Base-by-base conservation (phyloP, 345 rosid genomes). In the Citrus sp. region DNA sequence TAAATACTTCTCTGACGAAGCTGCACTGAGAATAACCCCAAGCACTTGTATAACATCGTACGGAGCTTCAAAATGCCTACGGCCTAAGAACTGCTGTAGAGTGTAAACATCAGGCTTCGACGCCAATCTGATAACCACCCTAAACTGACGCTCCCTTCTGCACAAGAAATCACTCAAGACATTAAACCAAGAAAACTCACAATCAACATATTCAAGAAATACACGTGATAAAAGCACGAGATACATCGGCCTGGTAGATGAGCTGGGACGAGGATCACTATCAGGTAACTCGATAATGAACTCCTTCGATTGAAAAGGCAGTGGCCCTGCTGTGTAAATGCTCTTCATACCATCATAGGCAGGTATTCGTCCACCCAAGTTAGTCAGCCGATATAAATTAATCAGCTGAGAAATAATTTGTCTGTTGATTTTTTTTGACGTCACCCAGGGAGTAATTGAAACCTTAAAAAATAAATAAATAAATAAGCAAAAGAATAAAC, bases 261-360 rank as follows among this genome's bases (percentile, higher is more conserved):
- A 34, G 35, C 86, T 73, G 2, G 38, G 80, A 28, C 22, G 30
- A 8, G 35, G 73, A 38, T 85, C 81, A 4, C 60, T 27, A 0
- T 89, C 90, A 0, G 7, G 24, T 8, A 89, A 67, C 58, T 71
- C 80, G 2, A 95, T 85, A 4, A 76, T 79, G 75, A 93, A 92
- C 67, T 89, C 94, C 78, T 88, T 90, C 0, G 89, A 86, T 0
- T 83, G 79, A 14, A 95, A 95, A 0, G 98, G 98, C 2, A 95
- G 61, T 0, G 88, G 73, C 1, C 95, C 97, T 4, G 95, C 97
- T 0, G 95, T 94, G 74, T 89, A 91, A 2, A 92, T 65, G 49
- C 90, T 87, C 67, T 92, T 94, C 74, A 80, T 66, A 0, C 98
- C 97, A 86, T 94, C 98, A 69, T 90, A 94, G 0, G 97, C 98